Conservation (phyloP, 768 basidiomycete species). For the Kockovaella imperatae region DNA sequence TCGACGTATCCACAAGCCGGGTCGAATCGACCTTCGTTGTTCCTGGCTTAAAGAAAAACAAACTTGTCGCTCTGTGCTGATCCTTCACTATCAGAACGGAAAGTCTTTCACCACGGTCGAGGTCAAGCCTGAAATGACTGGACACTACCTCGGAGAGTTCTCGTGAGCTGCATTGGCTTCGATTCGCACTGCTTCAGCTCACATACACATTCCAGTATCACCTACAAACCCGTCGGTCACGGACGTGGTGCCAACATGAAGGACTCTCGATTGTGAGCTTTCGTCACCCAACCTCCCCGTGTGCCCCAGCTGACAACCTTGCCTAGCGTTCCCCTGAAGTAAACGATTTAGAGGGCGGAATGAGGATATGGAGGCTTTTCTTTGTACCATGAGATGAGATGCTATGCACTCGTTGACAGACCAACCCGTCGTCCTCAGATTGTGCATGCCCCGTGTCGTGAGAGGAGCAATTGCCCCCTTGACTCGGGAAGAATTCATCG, state of each 20-base stretch:
- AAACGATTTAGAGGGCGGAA: too few species aligned
- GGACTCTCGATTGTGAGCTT: slow-evolving; percentile 46
- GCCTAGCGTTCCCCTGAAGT: slow-evolving; percentile 82
- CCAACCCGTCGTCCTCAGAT: too few species aligned
- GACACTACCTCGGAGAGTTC: slow-evolving; percentile 93
- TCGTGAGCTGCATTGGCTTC: slow-evolving; percentile 21
- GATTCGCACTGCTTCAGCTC: slow-evolving; percentile 51
- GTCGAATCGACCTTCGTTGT: too few species aligned
- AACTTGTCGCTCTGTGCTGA: not conserved
- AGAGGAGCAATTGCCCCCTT: too few species aligned
- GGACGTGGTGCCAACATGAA: slow-evolving; percentile 96
- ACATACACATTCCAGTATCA: slow-evolving; percentile 49
- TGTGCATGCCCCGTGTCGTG: too few species aligned
- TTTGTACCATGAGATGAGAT: too few species aligned
- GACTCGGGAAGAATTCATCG: too few species aligned
- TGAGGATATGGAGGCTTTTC: too few species aligned
- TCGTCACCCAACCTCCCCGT: slow-evolving; percentile 62
- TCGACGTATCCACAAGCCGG: too few species aligned
- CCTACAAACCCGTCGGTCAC: slow-evolving; percentile 98
- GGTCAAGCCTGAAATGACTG: slow-evolving; percentile 99
- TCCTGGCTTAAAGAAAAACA: not conserved
- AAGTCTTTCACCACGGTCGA: slow-evolving; percentile 62
- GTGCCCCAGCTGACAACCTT: not conserved
- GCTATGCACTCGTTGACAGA: too few species aligned
- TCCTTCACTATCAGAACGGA: slow-evolving; percentile 38